Evolutionary conservation across 225 moss, liverwort and hornwort genomes (phyloP).

Genomic region (Pleurozium schreberi): DNA sequence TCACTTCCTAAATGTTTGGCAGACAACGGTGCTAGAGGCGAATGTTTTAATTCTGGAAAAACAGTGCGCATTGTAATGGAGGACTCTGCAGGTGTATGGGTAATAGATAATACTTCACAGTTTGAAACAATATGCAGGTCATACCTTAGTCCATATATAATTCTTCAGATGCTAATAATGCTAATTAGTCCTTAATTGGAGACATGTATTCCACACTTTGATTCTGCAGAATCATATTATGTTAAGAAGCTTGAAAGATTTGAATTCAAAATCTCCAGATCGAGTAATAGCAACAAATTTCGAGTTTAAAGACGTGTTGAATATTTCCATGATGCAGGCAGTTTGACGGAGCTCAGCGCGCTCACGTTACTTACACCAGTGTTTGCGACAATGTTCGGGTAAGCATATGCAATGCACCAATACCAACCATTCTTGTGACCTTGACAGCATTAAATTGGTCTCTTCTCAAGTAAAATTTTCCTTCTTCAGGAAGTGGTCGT

Average conservation of each 20-base stretch:
- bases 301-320: not conserved
- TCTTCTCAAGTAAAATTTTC: not conserved
- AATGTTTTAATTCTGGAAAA: not conserved
- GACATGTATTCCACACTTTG: not conserved
- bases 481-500: not conserved
- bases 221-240: not conserved
- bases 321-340: constrained; percentile 7
- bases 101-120: not conserved
- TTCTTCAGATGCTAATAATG: too few species aligned
- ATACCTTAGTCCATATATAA: not conserved
- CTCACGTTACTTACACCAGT: constrained; percentile 31
- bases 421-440: not conserved
- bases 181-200: too few species aligned
- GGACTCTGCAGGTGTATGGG: not conserved
- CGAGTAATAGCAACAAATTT: not conserved
- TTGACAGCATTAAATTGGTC: not conserved
- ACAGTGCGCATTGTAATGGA: not conserved
- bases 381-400: constrained; percentile 20
- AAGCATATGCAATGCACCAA: not conserved
- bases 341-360: constrained; percentile 27
- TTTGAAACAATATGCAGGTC: not conserved
- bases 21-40: not conserved
- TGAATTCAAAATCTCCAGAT: not conserved
- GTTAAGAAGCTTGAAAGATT: not conserved
- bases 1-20: not conserved